A percentile compares a stretch with the other conserved stretches of the same genome.
phyloP scores from a whole-genome alignment of 805 yeast species.

The Starmera caribaea region DNA sequence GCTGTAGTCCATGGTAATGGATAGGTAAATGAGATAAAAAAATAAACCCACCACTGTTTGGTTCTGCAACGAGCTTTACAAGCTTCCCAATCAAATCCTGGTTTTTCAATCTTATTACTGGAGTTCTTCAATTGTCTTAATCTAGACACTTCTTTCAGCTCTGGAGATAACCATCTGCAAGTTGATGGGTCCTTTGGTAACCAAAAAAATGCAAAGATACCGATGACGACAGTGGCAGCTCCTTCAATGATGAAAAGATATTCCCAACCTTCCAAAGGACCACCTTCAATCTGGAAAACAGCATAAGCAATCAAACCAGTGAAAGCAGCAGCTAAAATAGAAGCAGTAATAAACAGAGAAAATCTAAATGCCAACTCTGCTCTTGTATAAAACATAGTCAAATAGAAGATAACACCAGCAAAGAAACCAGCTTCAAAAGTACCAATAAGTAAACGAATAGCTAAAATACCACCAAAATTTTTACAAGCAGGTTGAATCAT shows the following conservation, averaged over 20 bases:
- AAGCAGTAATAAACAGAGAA: not conserved
- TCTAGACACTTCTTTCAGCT: constrained; percentile 8
- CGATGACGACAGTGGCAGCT: constrained; percentile 24
- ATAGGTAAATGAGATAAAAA: constrained; percentile 8
- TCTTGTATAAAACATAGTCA: constrained; percentile 10
- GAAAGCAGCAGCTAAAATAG: constrained; percentile 9
- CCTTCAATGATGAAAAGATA: constrained; percentile 23
- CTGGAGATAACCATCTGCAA: constrained; percentile 6
- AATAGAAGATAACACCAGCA: constrained; percentile 9
- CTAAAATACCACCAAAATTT: constrained; percentile 29
- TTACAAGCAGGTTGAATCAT: constrained; percentile 33
- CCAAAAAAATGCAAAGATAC: constrained; percentile 8
- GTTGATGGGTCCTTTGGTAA: constrained; percentile 6
- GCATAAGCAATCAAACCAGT: constrained; percentile 14
- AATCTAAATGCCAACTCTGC: constrained; percentile 13
- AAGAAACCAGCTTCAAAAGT: constrained; percentile 34
- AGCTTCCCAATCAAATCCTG: constrained; percentile 4
- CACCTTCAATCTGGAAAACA: constrained; percentile 6
- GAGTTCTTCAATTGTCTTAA: constrained; percentile 3
- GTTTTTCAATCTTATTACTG: constrained; percentile 2
- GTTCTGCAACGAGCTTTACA: constrained; percentile 2
- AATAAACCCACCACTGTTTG: constrained; percentile 9
- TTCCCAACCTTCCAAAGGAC: constrained; percentile 19
- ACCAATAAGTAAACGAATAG: constrained; percentile 30
- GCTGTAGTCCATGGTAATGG: constrained; percentile 5